phyloP scores from a whole-genome alignment of 371 early-diverging fungal genomes.

The Rhizopus delemar region DNA sequence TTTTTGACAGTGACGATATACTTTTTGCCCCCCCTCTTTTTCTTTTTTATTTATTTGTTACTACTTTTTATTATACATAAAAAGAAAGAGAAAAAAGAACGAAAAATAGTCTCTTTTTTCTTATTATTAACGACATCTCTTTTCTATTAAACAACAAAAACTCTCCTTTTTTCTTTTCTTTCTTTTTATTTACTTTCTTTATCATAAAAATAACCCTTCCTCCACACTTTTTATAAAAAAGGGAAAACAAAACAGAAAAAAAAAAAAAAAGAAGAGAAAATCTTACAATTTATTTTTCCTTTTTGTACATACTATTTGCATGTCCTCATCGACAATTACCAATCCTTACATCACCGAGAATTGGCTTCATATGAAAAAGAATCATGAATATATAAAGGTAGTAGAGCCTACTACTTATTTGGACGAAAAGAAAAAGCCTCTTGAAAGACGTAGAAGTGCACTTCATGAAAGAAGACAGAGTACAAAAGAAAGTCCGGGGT shows the following conservation, averaged over 20 bases:
- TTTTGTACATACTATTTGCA: slow-evolving; percentile 20
- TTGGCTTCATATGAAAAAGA: slow-evolving; percentile 46
- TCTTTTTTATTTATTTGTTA: too few relatives aligned
- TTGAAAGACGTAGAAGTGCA: neutral
- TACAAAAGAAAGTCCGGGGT: slow-evolving; percentile 8
- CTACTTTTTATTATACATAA: too few relatives aligned
- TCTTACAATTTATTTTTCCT: neutral
- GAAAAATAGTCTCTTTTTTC: too few relatives aligned
- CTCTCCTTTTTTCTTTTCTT: neutral
- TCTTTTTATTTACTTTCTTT: neutral
- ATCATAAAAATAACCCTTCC: neutral
- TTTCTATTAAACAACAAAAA: too few relatives aligned
- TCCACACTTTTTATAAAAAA: neutral
- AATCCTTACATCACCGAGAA: slow-evolving; percentile 40
- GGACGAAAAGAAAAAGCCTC: slow-evolving; percentile 8
- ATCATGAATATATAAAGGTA: slow-evolving; percentile 29
- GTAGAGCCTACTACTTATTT: slow-evolving; percentile 15
- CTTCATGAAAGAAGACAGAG: slow-evolving; percentile 22
- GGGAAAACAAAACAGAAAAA: neutral
- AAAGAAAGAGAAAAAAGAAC: too few relatives aligned
- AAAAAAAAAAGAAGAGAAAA: neutral
- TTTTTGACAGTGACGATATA: slow-evolving; percentile 6
- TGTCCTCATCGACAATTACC: slow-evolving; percentile 50
- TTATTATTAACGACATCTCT: too few relatives aligned
- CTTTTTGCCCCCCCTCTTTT: neutral